phyloP scores from a whole-genome alignment of 257 asterid genomes.

The Ajuga chamaepitys region DNA sequence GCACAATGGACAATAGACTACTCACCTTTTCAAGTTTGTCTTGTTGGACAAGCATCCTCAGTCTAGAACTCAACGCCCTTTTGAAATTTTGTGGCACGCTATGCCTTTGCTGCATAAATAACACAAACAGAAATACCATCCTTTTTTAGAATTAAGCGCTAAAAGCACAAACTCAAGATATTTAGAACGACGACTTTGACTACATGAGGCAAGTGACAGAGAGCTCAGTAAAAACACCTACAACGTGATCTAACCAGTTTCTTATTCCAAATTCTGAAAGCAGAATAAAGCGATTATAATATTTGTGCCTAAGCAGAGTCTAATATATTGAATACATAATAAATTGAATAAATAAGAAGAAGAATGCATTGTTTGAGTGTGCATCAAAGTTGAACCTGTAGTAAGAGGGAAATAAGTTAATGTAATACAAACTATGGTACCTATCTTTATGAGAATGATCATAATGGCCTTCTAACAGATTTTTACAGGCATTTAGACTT shows the following conservation, averaged over 20 bases:
- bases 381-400: background rate
- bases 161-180: background rate
- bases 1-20: background rate
- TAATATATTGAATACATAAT: background rate
- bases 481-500: background rate
- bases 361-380: background rate
- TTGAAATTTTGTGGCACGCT: constrained; percentile 70
- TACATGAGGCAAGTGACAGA: background rate
- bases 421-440: background rate
- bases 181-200: background rate
- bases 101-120: constrained; percentile 57
- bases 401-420: background rate
- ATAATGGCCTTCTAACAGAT: background rate
- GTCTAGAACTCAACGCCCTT: constrained; percentile 52
- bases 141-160: background rate
- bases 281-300: background rate
- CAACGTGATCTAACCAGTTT: background rate
- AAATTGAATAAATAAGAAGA: background rate
- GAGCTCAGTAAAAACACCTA: background rate
- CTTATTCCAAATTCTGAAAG: background rate
- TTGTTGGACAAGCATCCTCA: constrained; percentile 68
- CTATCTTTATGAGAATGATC: background rate
- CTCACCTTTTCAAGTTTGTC: constrained; percentile 81
- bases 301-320: background rate
- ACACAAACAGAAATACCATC: background rate